These are phyloP conservation scores for Lichina pygmaea DNA, from an alignment of 495 filamentous ascomycete species.

Conservation along the genomic window DNA sequence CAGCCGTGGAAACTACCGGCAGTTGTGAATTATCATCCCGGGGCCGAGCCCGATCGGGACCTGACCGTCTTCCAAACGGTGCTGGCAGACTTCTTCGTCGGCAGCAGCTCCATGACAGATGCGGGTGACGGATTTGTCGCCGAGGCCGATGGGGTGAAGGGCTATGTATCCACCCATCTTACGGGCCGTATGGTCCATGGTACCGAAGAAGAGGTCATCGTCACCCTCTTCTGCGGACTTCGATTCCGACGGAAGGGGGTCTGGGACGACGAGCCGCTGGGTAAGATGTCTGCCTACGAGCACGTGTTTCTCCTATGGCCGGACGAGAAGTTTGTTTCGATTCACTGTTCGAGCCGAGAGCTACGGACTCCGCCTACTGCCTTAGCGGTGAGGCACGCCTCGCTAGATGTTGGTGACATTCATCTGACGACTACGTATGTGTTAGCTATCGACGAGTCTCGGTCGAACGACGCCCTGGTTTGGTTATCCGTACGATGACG, in stretches of 20 bases:
- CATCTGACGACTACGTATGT: not conserved
- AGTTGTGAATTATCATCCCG: not conserved
- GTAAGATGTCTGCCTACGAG: conserved; percentile 1
- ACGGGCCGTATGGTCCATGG: not conserved
- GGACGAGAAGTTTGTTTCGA: not conserved
- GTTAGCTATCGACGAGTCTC: not conserved
- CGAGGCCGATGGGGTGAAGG: conserved; percentile 2
- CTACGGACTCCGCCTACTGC: not conserved
- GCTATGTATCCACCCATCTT: not conserved
- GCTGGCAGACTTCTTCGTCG: not conserved
- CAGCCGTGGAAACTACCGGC: not conserved
- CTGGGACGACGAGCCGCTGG: conserved; percentile 1
- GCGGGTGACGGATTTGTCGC: not conserved
- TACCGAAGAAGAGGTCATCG: not conserved
- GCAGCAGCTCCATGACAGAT: not conserved
- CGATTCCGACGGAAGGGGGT: conserved; percentile 1
- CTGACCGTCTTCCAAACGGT: not conserved
- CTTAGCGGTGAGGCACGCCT: not conserved
- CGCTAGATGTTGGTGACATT: not conserved
- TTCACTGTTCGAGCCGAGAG: not conserved
- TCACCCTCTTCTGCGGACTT: conserved; percentile 1
- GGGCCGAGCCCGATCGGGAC: not conserved
- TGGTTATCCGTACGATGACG: not conserved
- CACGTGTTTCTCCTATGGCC: not conserved
- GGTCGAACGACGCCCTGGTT: conserved; percentile 1